Conservation (phyloP, 1,284 basidiomycete genomes). For the Ustilago sp. region DNA sequence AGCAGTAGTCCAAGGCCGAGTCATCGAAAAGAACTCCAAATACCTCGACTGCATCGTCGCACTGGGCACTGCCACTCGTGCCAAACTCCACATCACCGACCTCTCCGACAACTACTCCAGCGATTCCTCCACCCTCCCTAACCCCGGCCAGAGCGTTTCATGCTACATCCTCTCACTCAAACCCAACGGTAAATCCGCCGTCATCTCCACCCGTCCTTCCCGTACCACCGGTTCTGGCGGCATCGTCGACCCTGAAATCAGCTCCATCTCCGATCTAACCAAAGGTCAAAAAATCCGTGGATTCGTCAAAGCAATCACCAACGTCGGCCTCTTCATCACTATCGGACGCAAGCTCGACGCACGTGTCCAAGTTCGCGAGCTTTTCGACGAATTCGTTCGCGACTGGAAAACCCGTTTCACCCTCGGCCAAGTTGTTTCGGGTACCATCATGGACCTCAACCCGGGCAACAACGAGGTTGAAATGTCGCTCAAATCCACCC, state of each 20-base stretch:
- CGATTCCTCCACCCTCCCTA: conserved; percentile 74
- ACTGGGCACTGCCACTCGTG: conserved; percentile 45
- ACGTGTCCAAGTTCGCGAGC: conserved; percentile 91
- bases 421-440: conserved; percentile 85
- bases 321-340: conserved; percentile 86
- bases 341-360: conserved; percentile 85
- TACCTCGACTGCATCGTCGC: conserved; percentile 49
- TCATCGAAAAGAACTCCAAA: conserved; percentile 44
- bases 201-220: conserved; percentile 43
- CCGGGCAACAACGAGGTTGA: conserved; percentile 81
- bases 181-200: conserved; percentile 68
- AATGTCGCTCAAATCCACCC: conserved; percentile 78
- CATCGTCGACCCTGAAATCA: conserved; percentile 71
- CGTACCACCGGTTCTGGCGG: conserved; percentile 21
- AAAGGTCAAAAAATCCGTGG: conserved; percentile 80
- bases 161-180: conserved; percentile 78
- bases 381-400: conserved; percentile 82
- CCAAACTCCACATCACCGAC: conserved; percentile 74
- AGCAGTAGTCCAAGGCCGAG: conserved; percentile 41
- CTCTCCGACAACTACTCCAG: conserved; percentile 78
- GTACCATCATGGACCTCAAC: conserved; percentile 82
- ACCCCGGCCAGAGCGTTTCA: conserved; percentile 77
- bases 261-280: conserved; percentile 73
- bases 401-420: conserved; percentile 90
- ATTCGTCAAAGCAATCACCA: conserved; percentile 86